Evolutionary conservation across 2,329 filamentous ascomycete genomes (phyloP).

Genomic region (Lachnellula suecica): DNA sequence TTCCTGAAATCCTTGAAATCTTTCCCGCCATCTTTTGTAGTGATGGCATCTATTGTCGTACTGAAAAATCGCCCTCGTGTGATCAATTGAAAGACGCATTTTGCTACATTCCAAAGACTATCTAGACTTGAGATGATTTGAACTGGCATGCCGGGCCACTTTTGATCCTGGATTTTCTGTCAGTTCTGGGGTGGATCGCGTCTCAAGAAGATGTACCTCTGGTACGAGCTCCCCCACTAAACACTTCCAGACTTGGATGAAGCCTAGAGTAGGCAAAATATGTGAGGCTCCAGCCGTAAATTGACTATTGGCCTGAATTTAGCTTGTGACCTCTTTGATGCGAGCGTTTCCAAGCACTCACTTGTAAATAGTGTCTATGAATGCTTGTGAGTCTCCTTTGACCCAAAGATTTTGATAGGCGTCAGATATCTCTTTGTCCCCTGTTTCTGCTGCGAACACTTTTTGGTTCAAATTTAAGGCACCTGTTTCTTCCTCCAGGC

Average conservation of each 20-base stretch:
- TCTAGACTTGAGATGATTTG: background rate
- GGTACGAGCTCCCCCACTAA: background rate
- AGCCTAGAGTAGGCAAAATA: background rate
- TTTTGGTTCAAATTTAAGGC: background rate
- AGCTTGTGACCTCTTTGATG: background rate
- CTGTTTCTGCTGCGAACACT: slow-evolving; percentile 7
- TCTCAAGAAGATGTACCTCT: background rate
- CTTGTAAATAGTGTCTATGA: slow-evolving; percentile 10
- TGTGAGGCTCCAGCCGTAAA: background rate
- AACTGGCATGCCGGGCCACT: background rate
- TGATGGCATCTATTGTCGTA: background rate
- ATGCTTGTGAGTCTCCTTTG: slow-evolving; percentile 3
- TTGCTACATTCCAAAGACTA: background rate
- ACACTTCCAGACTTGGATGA: background rate
- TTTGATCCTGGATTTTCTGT: background rate
- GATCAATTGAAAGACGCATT: background rate
- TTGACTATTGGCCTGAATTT: background rate
- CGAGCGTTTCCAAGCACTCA: background rate
- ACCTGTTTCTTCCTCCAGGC: slow-evolving; percentile 1
- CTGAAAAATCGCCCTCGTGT: background rate
- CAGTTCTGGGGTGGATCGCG: background rate
- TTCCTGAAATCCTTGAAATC: background rate
- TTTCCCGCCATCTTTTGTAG: background rate
- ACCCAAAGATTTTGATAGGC: slow-evolving; percentile 13
- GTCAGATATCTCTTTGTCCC: slow-evolving; percentile 12